These are phyloP conservation scores for Bruguiera sexangula DNA, from an alignment of 345 rosid genomes.

Conservation along the genomic window DNA sequence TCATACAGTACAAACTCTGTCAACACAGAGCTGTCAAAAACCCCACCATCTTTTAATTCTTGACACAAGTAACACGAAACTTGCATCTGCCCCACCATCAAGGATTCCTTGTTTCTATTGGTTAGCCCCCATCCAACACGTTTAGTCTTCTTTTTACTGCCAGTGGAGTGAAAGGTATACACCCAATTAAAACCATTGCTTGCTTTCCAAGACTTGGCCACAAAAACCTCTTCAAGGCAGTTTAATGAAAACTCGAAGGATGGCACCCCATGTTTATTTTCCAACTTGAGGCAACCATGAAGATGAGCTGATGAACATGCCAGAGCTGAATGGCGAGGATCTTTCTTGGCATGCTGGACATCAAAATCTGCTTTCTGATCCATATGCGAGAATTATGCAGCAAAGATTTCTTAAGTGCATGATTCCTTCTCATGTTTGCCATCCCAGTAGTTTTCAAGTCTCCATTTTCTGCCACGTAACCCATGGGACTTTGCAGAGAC, in stretches of 20 bases:
- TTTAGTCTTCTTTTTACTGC: constrained; percentile 50
- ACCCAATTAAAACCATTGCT: constrained; percentile 52
- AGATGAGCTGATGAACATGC: constrained; percentile 72
- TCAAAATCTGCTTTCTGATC: constrained; percentile 24
- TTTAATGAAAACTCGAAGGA: constrained; percentile 59
- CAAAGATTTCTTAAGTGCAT: constrained; percentile 39
- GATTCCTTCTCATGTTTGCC: constrained; percentile 34
- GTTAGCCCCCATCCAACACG: constrained; percentile 31
- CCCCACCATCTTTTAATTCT: constrained; percentile 42
- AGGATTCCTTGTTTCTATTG: constrained; percentile 46
- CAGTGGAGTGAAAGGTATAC: constrained; percentile 65
- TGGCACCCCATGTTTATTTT: constrained; percentile 56
- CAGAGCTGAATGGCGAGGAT: constrained; percentile 23
- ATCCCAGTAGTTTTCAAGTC: constrained; percentile 27
- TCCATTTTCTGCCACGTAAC: constrained; percentile 35
- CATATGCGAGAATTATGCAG: constrained; percentile 45
- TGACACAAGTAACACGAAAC: constrained; percentile 62
- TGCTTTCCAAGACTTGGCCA: constrained; percentile 68
- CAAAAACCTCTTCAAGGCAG: constrained; percentile 59
- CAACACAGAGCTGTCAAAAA: constrained; percentile 47
- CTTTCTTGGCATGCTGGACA: constrained; percentile 26
- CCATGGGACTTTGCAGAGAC: constrained; percentile 58
- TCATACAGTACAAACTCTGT: constrained; percentile 79
- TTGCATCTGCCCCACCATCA: constrained; percentile 82
- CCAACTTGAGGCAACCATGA: constrained; percentile 68